Evolutionary conservation across 352 stramenopile species (phyloP).

Genomic region (Globisporangium paddicum): DNA sequence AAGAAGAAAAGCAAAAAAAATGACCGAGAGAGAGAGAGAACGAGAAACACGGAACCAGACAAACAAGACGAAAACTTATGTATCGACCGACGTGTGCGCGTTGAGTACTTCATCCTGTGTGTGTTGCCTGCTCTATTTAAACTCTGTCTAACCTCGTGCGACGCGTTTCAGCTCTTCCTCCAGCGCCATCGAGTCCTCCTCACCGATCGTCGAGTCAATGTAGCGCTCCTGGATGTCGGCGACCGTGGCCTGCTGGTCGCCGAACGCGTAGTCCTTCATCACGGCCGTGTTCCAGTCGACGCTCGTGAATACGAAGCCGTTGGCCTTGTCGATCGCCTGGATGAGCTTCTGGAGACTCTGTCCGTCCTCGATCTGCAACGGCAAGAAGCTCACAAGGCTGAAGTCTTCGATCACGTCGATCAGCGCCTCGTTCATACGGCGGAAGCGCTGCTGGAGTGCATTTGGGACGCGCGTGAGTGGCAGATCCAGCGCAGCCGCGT

Average conservation of each 20-base stretch:
- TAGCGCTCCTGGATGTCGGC: slow-evolving; percentile 71
- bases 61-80: slow-evolving; percentile 4
- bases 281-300: slow-evolving; percentile 78
- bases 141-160: slow-evolving; percentile 4
- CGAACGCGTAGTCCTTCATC: slow-evolving; percentile 67
- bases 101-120: neutral
- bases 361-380: slow-evolving; percentile 76
- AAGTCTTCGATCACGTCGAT: slow-evolving; percentile 88
- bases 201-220: slow-evolving; percentile 28
- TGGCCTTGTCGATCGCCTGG: slow-evolving; percentile 79
- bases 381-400: slow-evolving; percentile 79
- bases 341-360: slow-evolving; percentile 58
- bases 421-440: slow-evolving; percentile 78
- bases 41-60: neutral
- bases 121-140: neutral
- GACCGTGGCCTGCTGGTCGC: slow-evolving; percentile 37
- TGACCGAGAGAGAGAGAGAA: slow-evolving; percentile 1
- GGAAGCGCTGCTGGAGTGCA: slow-evolving; percentile 48
- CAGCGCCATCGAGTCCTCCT: slow-evolving; percentile 24
- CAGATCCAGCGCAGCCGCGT: slow-evolving; percentile 23
- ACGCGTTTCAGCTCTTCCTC: slow-evolving; percentile 32
- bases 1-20: too few relatives aligned
- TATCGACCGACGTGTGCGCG: neutral
- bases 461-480: slow-evolving; percentile 26
- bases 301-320: slow-evolving; percentile 76